Evolutionary conservation across 2,329 filamentous ascomycete genomes (phyloP), one percentile per base, ranked within the genome.

Genomic region (Pseudogymnoascus sp.): DNA sequence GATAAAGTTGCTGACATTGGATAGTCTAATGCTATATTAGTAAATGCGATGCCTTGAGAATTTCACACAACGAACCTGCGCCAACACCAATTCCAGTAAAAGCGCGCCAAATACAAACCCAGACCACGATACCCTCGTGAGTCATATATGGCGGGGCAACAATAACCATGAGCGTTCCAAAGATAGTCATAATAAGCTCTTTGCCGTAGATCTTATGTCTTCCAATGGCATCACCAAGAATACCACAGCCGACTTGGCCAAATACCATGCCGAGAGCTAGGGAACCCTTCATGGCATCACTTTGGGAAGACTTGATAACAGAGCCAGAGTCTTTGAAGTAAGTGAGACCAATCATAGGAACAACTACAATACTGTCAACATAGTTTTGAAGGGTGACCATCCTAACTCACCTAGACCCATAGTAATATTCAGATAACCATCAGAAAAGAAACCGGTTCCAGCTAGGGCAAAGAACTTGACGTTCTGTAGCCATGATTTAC

Each of bases 1-100:
- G 84, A 86, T 35, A 89, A 88, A 7, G 87, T 82, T 0, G 85
- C 85, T 50, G 79, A 83, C 3, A 89, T 74, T 1, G 86, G 86
- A 69, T 88, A 88, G 71, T 88, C 85, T 13, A 82, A 85, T n/a
- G 36, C 36, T n/a, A n/a, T 37, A 37, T 37, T 37, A 37, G 36
- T 37, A n/a, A 37, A 37, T 37, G 36, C 13, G 15, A n/a, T 37
- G 5, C 15, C 13, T 37, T 15, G 36, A 37, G 36, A 37, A 37
- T 37, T 37, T 37, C 13, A 37, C 13, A 37, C 13, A 37, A 15
- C 36, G 36, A 37, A 37, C 36, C 36, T 15, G 36, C 36, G 36
- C 84, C 84, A 35, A 87, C 84, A 0, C 83, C 84, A 39, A 80
- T 73, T 0, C 79, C 79, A 41, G 79, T 75, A 24, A 78, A 64